Evolutionary conservation across 2,329 filamentous ascomycete species (phyloP), one percentile per base, ranked within the genome.

Genomic region (Blastomyces parvus): DNA sequence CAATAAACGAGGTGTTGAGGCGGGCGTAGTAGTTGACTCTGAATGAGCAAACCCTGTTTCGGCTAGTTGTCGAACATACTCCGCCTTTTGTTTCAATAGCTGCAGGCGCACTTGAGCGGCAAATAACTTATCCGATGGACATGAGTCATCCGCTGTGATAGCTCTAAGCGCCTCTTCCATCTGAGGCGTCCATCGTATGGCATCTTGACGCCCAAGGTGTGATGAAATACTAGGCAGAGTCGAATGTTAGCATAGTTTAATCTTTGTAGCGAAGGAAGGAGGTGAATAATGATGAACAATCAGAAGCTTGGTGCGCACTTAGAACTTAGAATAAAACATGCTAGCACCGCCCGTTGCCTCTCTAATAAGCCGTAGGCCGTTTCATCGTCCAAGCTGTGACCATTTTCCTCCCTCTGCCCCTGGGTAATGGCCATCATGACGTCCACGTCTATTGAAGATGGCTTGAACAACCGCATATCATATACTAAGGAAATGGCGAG

Each of bases 51-150:
- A 27, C 3, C 25, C 65, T 56, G 58, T 59, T 56, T 74, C 70
- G 1, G 70, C 67, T 48, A 72, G 70, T 42, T 73, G 70, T 46
- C 72, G 73, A 19, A 74, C 59, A 9, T 74, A 64, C 11, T 68
- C 62, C 14, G 74, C 71, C 65, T 66, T 69, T 60, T 75, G 70
- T 42, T 70, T 71, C 5, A 78, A 60, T 13, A 74, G 60, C 53
- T 78, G 75, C 63, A 78, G 64, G 40, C 72, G 75, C 9, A 77
- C 71, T 66, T 78, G 76, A 36, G 69, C 64, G 9, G 70, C 69
- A 53, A 78, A 73, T 11, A 67, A 33, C 13, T 67, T 66, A 65
- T 78, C 75, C 0, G 67, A 64, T 5, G 69, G 65, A 42, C 67
- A 74, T 30, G 67, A 53, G 2, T 69, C 68, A 62, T 63, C 73